phyloP scores from a whole-genome alignment of 306 rosid genomes.

The Prunus mira region DNA sequence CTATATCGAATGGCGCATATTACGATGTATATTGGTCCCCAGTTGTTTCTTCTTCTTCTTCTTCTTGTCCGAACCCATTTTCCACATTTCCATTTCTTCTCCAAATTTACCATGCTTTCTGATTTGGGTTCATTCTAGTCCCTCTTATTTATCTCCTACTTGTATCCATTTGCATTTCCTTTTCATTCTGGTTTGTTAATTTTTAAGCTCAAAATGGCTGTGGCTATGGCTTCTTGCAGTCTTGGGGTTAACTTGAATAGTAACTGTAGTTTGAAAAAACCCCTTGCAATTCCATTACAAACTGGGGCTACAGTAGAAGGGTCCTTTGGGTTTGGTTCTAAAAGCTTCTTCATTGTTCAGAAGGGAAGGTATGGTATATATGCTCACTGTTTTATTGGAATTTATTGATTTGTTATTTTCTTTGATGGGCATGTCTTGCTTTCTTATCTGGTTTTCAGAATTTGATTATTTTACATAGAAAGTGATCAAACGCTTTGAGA shows the following conservation, averaged over 20 bases:
- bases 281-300: slow-evolving; percentile 27
- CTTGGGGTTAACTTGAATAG: slow-evolving; percentile 42
- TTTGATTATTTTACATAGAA: not conserved
- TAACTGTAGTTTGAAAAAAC: slow-evolving; percentile 26
- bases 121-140: slow-evolving; percentile 23
- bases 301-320: slow-evolving; percentile 24
- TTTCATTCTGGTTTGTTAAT: not conserved
- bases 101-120: slow-evolving; percentile 1
- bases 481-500: not conserved
- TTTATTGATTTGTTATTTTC: not conserved
- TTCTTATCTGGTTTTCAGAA: not conserved
- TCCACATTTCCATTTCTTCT: slow-evolving; percentile 18
- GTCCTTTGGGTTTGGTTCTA: slow-evolving; percentile 44
- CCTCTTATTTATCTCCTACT: slow-evolving; percentile 3
- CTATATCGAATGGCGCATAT: slow-evolving; percentile 46
- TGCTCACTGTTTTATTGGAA: not conserved
- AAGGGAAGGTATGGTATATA: slow-evolving; percentile 40
- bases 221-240: slow-evolving; percentile 58
- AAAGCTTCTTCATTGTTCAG: slow-evolving; percentile 34
- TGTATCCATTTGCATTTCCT: not conserved
- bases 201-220: slow-evolving; percentile 36
- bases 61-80: slow-evolving; percentile 16
- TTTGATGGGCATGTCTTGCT: not conserved
- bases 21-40: slow-evolving; percentile 19
- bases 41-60: slow-evolving; percentile 22